Percentiles rank a stretch among this genome's conserved stretches.
These are phyloP conservation scores for Gautieria morchelliformis DNA, from an alignment of 768 basidiomycete species.

Conservation along the genomic window DNA sequence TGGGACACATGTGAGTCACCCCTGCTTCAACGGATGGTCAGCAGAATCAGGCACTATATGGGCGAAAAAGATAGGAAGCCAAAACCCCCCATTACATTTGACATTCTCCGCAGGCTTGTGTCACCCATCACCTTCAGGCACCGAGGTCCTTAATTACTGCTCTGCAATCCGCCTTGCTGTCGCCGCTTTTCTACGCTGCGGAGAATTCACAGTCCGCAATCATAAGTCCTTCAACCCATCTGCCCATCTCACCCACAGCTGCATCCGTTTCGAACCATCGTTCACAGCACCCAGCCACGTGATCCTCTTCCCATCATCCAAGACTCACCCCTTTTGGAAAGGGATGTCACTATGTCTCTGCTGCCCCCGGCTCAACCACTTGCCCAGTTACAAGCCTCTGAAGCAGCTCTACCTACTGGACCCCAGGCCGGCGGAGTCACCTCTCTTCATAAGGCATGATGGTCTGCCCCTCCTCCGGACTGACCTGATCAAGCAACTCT, in stretches of 20 bases:
- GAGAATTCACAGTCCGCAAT: too few relatives aligned
- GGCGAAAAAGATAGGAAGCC: constrained; percentile 18
- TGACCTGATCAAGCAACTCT: neutral
- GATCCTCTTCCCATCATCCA: neutral
- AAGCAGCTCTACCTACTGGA: neutral
- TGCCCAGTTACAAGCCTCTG: constrained; percentile 3
- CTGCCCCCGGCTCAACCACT: neutral
- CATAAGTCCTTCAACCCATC: neutral
- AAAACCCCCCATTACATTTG: too few relatives aligned
- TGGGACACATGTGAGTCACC: constrained; percentile 19
- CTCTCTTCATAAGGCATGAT: neutral
- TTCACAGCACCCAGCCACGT: neutral
- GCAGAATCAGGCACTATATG: constrained; percentile 24
- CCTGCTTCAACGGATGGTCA: constrained; percentile 19
- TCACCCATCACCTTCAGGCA: neutral
- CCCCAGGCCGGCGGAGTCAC: neutral
- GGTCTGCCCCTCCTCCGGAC: neutral
- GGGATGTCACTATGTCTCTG: neutral
- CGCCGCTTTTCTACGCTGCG: neutral
- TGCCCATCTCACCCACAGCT: neutral
- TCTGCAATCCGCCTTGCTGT: neutral
- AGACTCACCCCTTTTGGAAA: neutral
- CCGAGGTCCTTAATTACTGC: neutral
- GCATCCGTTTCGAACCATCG: neutral
- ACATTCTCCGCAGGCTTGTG: constrained; percentile 14